Evolutionary conservation across 768 basidiomycete genomes (phyloP), one percentile per base, ranked within the genome.

Genomic region (Gelatoporia subvermispora): DNA sequence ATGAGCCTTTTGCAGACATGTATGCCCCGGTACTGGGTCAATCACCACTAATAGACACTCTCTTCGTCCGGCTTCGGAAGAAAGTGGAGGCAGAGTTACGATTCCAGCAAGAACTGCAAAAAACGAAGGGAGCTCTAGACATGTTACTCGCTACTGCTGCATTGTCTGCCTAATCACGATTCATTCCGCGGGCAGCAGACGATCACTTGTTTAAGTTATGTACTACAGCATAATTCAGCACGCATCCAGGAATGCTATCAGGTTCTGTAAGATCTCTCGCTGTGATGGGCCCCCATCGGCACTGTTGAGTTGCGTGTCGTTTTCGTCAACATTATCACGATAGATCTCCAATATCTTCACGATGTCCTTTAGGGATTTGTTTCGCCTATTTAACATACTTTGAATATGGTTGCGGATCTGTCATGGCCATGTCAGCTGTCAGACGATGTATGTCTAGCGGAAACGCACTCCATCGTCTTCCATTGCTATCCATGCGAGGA

Each of bases 401-500:
- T 75, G 64, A 7, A 84, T 72, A 66, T 98, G 95, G 10, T 70
- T 69, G 41, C 82, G 85, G 44, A 93, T 82, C 95, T 98, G 58
- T 28, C 15, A 24, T 18, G 23, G 35, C n/a, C 39, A 34, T 38
- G 36, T 49, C 35, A 41, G 28, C 16, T 51, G 41, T 31, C 34
- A 35, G 35, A 40, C 18, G 45, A 35, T 41, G 40, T 48, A 43
- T 21, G 40, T 21, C 31, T 8, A 15, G 49, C 23, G 17, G 38
- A 37, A 9, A 67, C 88, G 48, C 70, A 96, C 96, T 34, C 95
- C 96, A 58, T 98, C 95, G 58, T 98, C 95, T 68, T 99, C 96
- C 93, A 97, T 94, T 47, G 82, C 78, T 22, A 97, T 68, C 96
- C 96, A 99, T 4, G 88, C 93, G 35, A 97, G 68, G 51, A 97